Conservation (phyloP, 352 stramenopile species). For the Phytophthora foliorum region DNA sequence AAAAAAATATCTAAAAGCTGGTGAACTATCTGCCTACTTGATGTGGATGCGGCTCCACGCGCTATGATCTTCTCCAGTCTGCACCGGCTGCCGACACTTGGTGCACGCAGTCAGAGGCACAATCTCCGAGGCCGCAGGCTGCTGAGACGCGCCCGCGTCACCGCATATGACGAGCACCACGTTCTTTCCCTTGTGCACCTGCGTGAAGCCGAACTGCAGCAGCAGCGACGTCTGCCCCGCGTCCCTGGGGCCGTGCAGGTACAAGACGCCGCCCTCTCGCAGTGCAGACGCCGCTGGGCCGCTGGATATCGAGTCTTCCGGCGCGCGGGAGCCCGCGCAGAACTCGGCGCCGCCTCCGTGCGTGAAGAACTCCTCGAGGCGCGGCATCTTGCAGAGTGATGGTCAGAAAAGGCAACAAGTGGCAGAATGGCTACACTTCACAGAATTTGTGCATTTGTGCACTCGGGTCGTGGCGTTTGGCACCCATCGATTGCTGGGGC, state of each 20-base stretch:
- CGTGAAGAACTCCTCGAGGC: conserved; percentile 75
- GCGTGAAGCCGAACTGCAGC: conserved; percentile 72
- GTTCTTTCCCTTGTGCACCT: conserved; percentile 46
- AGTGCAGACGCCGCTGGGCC: background rate
- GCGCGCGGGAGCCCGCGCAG: conserved; percentile 1
- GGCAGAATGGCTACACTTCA: background rate
- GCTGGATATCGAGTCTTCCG: conserved; percentile 19
- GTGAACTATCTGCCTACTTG: conserved; percentile 47
- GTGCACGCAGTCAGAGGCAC: conserved; percentile 56
- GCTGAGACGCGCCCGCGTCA: conserved; percentile 31
- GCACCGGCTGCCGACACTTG: conserved; percentile 49
- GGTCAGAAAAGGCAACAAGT: conserved; percentile 2
- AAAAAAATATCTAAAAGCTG: background rate
- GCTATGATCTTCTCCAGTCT: conserved; percentile 57
- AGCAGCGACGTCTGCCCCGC: conserved; percentile 70
- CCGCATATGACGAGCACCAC: conserved; percentile 65
- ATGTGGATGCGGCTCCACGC: conserved; percentile 68
- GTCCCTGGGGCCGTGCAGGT: conserved; percentile 51
- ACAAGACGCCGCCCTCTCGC: conserved; percentile 43
- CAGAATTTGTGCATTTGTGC: no score
- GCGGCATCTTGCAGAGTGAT: conserved; percentile 30
- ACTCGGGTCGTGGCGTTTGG: background rate
- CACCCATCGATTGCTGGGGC: conserved; percentile 3
- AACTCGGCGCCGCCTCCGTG: conserved; percentile 50
- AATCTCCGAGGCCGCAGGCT: conserved; percentile 28